Percentiles rank a stretch among this genome's conserved stretches.
Evolutionary conservation across 1,284 basidiomycete species (phyloP).

Genomic region (Cystobasidium slooffiae): DNA sequence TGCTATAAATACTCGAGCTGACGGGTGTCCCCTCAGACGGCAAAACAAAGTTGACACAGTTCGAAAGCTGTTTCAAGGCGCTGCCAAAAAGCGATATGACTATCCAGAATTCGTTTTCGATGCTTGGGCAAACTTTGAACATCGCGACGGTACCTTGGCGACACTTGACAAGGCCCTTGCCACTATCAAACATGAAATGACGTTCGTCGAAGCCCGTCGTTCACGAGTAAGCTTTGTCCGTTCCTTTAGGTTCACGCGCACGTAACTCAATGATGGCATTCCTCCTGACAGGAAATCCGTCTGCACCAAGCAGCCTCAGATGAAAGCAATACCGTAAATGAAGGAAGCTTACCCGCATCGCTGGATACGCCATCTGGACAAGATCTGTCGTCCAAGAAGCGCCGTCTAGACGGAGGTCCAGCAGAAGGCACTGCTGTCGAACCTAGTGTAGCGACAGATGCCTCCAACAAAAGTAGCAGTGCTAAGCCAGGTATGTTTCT

Average conservation of each 20-base stretch:
- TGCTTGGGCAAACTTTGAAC: slow-evolving; percentile 83
- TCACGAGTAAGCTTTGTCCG: slow-evolving; percentile 64
- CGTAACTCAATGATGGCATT: background rate
- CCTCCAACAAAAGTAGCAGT: no score
- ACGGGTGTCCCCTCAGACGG: slow-evolving; percentile 42
- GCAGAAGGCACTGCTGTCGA: background rate
- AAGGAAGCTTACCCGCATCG: background rate
- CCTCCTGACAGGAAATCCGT: slow-evolving; percentile 1
- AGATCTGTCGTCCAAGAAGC: slow-evolving; percentile 1
- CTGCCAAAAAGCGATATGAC: slow-evolving; percentile 72
- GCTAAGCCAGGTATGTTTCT: no score
- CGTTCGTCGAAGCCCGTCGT: slow-evolving; percentile 69
- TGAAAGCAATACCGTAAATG: background rate
- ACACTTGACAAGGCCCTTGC: slow-evolving; percentile 67
- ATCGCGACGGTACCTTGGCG: slow-evolving; percentile 73
- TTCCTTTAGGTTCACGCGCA: background rate
- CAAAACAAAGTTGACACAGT: slow-evolving; percentile 62
- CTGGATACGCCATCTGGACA: background rate
- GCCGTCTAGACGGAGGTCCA: slow-evolving; percentile 3
- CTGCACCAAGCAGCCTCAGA: slow-evolving; percentile 54
- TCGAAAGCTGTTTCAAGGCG: slow-evolving; percentile 68
- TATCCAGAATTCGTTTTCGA: slow-evolving; percentile 93
- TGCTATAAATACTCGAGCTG: slow-evolving; percentile 58
- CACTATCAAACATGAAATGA: slow-evolving; percentile 58
- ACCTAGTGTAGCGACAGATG: no score